Percentiles rank a stretch among this genome's conserved stretches.
Conservation (phyloP, 31 red algal species). For the Bonnemaisonia californica region DNA sequence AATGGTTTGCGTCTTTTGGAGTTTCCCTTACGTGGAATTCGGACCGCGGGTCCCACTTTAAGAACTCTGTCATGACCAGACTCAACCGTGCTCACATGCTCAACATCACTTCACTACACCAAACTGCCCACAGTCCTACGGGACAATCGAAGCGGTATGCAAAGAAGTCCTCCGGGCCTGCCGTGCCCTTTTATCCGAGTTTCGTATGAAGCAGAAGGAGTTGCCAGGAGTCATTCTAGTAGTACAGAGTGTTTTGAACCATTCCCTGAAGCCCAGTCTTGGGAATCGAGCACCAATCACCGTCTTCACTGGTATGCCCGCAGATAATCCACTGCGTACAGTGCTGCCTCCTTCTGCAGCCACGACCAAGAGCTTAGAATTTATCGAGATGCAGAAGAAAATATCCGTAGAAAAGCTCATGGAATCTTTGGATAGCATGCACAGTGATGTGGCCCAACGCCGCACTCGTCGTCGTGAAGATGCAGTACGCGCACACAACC, state of each 20-base stretch:
- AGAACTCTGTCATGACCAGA: background rate
- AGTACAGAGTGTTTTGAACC: conserved; percentile 4
- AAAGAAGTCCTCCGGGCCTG: background rate
- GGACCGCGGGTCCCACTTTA: conserved; percentile 4
- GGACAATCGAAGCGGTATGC: conserved; percentile 1
- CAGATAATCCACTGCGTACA: background rate
- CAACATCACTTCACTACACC: conserved; percentile 8
- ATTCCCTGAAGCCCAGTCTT: background rate
- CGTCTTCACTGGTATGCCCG: background rate
- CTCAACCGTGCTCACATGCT: background rate
- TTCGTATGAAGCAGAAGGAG: background rate
- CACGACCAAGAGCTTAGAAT: background rate
- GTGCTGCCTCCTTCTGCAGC: background rate
- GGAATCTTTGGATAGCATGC: background rate
- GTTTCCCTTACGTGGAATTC: background rate
- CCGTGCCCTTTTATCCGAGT: background rate
- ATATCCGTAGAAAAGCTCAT: background rate
- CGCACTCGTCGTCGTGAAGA: background rate
- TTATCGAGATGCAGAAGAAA: background rate
- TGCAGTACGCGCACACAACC: background rate
- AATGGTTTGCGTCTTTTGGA: background rate
- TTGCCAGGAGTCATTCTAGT: background rate
- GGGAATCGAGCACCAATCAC: background rate
- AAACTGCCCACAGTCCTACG: background rate
- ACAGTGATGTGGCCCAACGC: background rate